These are phyloP conservation scores for Ceriops zippeliana DNA, from an alignment of 345 rosid genomes.

Conservation along the genomic window DNA sequence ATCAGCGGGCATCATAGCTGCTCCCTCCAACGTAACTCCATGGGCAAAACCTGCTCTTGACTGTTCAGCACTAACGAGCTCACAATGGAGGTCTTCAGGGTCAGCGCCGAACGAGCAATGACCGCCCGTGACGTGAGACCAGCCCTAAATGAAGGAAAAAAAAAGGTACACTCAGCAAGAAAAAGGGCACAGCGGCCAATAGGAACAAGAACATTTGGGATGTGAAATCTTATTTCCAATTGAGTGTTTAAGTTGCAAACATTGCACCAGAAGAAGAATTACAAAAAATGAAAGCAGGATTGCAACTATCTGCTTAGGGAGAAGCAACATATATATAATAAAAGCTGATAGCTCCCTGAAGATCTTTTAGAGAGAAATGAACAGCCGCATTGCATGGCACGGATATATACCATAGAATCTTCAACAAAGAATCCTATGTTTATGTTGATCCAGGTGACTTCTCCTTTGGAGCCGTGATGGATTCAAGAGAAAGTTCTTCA, in stretches of 20 bases:
- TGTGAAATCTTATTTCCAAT: conserved; percentile 10
- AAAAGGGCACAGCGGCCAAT: too few relatives aligned
- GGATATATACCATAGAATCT: conserved; percentile 13
- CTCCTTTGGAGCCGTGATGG: conserved; percentile 33
- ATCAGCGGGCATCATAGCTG: too few relatives aligned
- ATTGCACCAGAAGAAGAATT: conserved; percentile 18
- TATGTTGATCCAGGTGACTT: conserved; percentile 38
- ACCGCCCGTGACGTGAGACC: too few relatives aligned
- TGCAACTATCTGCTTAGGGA: neutral
- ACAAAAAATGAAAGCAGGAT: conserved; percentile 21
- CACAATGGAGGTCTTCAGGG: too few relatives aligned
- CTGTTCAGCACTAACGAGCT: too few relatives aligned
- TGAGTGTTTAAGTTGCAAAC: conserved; percentile 7
- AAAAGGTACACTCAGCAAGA: too few relatives aligned
- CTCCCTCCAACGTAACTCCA: too few relatives aligned
- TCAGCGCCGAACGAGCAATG: too few relatives aligned
- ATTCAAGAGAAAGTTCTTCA: conserved; percentile 56
- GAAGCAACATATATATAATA: conserved; percentile 26
- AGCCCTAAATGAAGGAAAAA: too few relatives aligned
- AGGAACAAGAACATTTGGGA: neutral
- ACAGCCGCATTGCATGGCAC: conserved; percentile 8
- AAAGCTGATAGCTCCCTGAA: neutral
- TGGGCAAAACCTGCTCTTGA: too few relatives aligned
- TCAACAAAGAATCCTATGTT: conserved; percentile 10
- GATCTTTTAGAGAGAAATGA: neutral